Percentiles rank a stretch among this genome's conserved stretches.
Evolutionary conservation across 306 rosid species (phyloP).

Genomic region (Sicyos baderoa): DNA sequence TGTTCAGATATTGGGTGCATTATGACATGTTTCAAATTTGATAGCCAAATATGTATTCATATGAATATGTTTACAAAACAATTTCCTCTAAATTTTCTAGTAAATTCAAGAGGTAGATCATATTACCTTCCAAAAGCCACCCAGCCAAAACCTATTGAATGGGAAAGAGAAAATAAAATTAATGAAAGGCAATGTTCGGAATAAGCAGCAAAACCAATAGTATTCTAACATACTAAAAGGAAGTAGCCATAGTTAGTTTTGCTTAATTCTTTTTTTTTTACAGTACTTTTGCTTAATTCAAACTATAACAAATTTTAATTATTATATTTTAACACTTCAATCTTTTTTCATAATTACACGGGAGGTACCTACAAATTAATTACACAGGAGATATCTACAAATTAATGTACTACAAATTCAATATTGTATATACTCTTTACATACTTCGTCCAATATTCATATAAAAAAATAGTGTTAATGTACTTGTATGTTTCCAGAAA

Average conservation of each 20-base stretch:
- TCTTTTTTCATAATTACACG: no score
- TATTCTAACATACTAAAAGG: not conserved
- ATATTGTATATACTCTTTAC: no score
- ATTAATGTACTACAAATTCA: no score
- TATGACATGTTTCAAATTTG: not conserved
- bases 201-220: not conserved
- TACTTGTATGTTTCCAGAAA: no score
- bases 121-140: constrained; percentile 90
- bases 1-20: not conserved
- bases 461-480: no score
- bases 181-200: not conserved
- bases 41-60: not conserved
- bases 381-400: no score
- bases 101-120: not conserved
- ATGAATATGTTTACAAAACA: not conserved
- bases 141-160: constrained; percentile 80
- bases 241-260: not conserved
- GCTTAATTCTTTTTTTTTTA: no score
- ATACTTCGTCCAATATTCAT: no score
- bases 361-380: no score
- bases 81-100: not conserved
- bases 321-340: no score
- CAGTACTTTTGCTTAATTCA: no score
- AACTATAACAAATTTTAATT: no score
- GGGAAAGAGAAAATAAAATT: constrained; percentile 18